Evolutionary conservation across 2,329 filamentous ascomycete species (phyloP).

Genomic region (Leptographium procerum): DNA sequence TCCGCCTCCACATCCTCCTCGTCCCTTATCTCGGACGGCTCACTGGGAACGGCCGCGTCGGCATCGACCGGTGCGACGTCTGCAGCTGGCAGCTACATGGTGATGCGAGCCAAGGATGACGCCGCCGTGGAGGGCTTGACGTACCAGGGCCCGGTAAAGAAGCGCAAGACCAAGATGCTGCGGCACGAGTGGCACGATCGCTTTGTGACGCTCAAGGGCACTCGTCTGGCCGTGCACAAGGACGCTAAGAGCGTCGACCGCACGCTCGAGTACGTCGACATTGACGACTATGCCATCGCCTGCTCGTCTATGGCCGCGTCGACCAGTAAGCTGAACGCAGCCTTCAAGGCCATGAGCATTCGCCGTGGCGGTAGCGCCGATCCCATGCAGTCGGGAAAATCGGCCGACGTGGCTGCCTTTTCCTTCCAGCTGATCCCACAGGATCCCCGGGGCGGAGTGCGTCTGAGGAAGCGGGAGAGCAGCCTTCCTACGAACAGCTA

Average conservation of each 20-base stretch:
- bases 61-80: slow-evolving; percentile 14
- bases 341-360: slow-evolving; percentile 70
- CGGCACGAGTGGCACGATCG: slow-evolving; percentile 90
- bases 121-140: slow-evolving; percentile 33
- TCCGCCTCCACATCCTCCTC: slow-evolving; percentile 11
- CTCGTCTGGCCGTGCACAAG: slow-evolving; percentile 65
- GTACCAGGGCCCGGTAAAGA: slow-evolving; percentile 85
- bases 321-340: slow-evolving; percentile 71
- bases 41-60: slow-evolving; percentile 13
- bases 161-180: slow-evolving; percentile 79
- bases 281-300: slow-evolving; percentile 79
- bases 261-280: slow-evolving; percentile 69
- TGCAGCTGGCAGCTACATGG: slow-evolving; percentile 11
- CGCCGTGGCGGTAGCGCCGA: slow-evolving; percentile 40
- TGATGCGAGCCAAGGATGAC: background rate
- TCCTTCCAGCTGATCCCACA: slow-evolving; percentile 77
- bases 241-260: slow-evolving; percentile 38
- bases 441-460: slow-evolving; percentile 39
- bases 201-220: slow-evolving; percentile 76
- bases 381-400: slow-evolving; percentile 17
- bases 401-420: slow-evolving; percentile 55
- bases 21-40: slow-evolving; percentile 10
- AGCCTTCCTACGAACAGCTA: slow-evolving; percentile 18
- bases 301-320: slow-evolving; percentile 68
- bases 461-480: slow-evolving; percentile 42